phyloP scores from a whole-genome alignment of 352 stramenopile genomes.

The Bremia lactucae region DNA sequence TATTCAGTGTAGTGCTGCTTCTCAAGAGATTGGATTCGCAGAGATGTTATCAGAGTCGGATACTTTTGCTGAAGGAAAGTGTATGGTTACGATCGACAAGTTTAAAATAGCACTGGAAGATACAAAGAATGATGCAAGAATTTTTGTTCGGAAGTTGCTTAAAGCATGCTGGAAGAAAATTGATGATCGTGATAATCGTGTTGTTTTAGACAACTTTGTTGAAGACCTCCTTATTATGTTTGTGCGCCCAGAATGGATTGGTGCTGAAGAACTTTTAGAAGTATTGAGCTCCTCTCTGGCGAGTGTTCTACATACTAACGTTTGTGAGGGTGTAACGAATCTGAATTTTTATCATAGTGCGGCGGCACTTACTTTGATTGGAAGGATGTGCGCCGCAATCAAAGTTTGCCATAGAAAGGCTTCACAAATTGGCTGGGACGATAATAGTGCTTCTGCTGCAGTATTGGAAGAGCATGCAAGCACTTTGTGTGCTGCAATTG shows the following conservation, averaged over 20 bases:
- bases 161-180: constrained; percentile 76
- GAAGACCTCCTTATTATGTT: constrained; percentile 81
- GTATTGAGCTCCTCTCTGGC: constrained; percentile 54
- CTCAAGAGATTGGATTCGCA: no score
- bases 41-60: constrained; percentile 12
- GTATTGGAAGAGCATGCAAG: constrained; percentile 46
- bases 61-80: constrained; percentile 10
- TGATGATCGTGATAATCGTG: constrained; percentile 63
- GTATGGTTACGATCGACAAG: constrained; percentile 3
- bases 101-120: constrained; percentile 19
- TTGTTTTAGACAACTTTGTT: constrained; percentile 72
- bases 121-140: constrained; percentile 22
- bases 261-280: constrained; percentile 66
- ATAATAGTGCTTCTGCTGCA: constrained; percentile 30
- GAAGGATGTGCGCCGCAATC: constrained; percentile 71
- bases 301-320: constrained; percentile 47
- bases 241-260: constrained; percentile 61
- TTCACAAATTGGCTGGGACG: constrained; percentile 22
- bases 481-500: constrained; percentile 14
- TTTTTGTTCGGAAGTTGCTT: constrained; percentile 44
- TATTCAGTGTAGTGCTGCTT: constrained; percentile 36
- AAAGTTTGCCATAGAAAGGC: constrained; percentile 39
- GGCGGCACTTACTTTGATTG: constrained; percentile 55
- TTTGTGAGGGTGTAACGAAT: constrained; percentile 49
- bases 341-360: constrained; percentile 56